These are phyloP conservation scores for Leptographium galeiforme DNA, from an alignment of 2,329 filamentous ascomycete species.

Conservation along the genomic window DNA sequence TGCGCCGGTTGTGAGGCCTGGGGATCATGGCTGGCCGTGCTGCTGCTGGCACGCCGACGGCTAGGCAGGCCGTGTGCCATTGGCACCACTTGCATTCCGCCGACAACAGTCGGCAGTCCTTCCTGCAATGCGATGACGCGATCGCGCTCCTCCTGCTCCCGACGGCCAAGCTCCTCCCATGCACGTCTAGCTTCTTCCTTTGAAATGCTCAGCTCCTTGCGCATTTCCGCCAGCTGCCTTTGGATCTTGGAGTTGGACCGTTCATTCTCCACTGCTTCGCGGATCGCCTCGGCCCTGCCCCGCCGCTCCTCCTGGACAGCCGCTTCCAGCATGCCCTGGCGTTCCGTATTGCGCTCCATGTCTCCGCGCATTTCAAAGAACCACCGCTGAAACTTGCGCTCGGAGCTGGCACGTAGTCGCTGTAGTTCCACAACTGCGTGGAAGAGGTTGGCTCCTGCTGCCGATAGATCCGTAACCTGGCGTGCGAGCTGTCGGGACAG, in stretches of 20 bases:
- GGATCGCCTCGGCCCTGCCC: slow-evolving; percentile 52
- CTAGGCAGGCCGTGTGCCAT: slow-evolving; percentile 63
- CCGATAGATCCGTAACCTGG: slow-evolving; percentile 93
- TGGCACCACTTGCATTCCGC: slow-evolving; percentile 88
- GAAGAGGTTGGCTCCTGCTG: slow-evolving; percentile 91
- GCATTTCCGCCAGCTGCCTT: slow-evolving; percentile 76
- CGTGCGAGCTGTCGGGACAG: slow-evolving; percentile 78
- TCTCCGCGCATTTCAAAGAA: slow-evolving; percentile 91
- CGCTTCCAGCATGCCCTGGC: slow-evolving; percentile 65
- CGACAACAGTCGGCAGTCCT: slow-evolving; percentile 77
- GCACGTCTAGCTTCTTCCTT: slow-evolving; percentile 91
- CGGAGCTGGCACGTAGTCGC: slow-evolving; percentile 81
- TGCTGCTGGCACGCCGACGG: slow-evolving; percentile 30
- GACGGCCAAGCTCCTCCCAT: slow-evolving; percentile 90
- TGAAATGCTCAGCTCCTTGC: slow-evolving; percentile 82
- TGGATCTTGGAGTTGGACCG: slow-evolving; percentile 57
- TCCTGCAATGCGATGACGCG: slow-evolving; percentile 73
- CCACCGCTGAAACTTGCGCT: slow-evolving; percentile 97
- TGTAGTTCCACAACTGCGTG: slow-evolving; percentile 96
- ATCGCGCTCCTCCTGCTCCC: slow-evolving; percentile 87
- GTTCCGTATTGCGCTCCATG: slow-evolving; percentile 71
- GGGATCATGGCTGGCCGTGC: slow-evolving; percentile 20
- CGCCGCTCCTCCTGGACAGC: slow-evolving; percentile 63
- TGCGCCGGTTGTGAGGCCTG: slow-evolving; percentile 14
- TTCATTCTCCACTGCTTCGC: slow-evolving; percentile 52